Evolutionary conservation across 148 eudicot genomes (phyloP).

Genomic region (Rhododendron simsii): DNA sequence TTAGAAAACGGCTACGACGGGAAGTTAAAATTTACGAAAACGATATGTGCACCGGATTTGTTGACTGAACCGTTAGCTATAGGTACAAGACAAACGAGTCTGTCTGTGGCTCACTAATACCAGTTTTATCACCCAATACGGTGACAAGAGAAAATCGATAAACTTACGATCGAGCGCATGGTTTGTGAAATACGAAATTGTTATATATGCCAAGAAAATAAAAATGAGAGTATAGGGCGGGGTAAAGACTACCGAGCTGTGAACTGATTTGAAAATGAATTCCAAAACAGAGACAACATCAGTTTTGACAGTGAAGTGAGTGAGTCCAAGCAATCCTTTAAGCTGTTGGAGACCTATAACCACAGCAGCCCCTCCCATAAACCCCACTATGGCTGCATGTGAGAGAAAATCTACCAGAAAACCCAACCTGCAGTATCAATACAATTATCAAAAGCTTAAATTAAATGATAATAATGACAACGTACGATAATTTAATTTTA

Average conservation of each 20-base stretch:
- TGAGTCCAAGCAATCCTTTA: slow-evolving; percentile 50
- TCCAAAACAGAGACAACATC: slow-evolving; percentile 47
- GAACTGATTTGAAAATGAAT: slow-evolving; percentile 32
- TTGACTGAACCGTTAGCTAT: background rate
- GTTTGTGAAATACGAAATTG: background rate
- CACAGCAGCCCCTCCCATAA: slow-evolving; percentile 61
- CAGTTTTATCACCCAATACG: background rate
- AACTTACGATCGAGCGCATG: background rate
- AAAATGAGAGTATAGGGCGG: background rate
- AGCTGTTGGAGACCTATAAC: slow-evolving; percentile 60
- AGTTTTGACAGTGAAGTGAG: slow-evolving; percentile 39
- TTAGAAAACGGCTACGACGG: no score
- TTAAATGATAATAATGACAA: background rate
- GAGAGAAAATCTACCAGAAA: slow-evolving; percentile 59
- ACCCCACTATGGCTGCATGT: slow-evolving; percentile 59
- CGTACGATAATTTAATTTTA: background rate
- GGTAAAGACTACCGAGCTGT: slow-evolving; percentile 17
- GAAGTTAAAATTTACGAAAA: no score
- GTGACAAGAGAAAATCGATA: background rate
- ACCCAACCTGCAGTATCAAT: slow-evolving; percentile 37
- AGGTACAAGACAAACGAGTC: background rate
- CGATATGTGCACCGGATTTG: background rate
- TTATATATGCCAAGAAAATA: background rate
- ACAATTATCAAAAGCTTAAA: background rate
- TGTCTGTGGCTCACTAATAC: background rate